Conservation (phyloP, 2,329 filamentous ascomycete species). For the Pseudopithomyces maydicus region DNA sequence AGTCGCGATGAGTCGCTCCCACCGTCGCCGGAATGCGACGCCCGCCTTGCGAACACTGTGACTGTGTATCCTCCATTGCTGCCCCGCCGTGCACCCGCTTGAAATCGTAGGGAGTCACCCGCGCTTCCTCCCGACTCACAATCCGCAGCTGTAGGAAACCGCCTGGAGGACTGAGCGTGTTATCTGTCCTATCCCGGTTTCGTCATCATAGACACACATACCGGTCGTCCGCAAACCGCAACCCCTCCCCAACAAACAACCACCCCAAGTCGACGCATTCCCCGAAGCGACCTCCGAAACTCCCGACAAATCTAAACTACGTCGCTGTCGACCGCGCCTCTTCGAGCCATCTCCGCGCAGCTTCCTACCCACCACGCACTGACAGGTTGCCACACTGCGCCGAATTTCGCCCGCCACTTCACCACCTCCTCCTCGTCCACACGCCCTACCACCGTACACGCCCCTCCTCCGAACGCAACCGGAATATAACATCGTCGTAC, state of each 20-base stretch:
- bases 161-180: slow-evolving; percentile 12
- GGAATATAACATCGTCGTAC: slow-evolving; percentile 16
- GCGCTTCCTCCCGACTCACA: slow-evolving; percentile 24
- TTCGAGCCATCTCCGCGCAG: slow-evolving; percentile 1
- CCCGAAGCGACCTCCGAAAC: background rate
- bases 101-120: slow-evolving; percentile 14
- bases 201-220: slow-evolving; percentile 35
- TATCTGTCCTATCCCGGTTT: slow-evolving; percentile 33
- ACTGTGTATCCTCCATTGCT: slow-evolving; percentile 3
- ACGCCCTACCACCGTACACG: background rate
- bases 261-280: background rate
- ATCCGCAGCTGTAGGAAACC: slow-evolving; percentile 10
- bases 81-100: slow-evolving; percentile 7
- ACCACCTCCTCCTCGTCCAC: background rate
- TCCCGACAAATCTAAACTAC: background rate
- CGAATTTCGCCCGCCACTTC: slow-evolving; percentile 7
- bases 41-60: slow-evolving; percentile 11
- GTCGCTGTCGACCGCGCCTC: background rate
- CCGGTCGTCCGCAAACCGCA: slow-evolving; percentile 20
- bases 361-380: slow-evolving; percentile 5
- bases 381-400: slow-evolving; percentile 13
- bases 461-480: background rate
- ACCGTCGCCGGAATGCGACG: slow-evolving; percentile 19
- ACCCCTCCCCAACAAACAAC: slow-evolving; percentile 7
- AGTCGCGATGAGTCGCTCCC: slow-evolving; percentile 21